Evolutionary conservation across 192 early-diverging fungal species (phyloP).

Genomic region (Funneliformis mosseae): DNA sequence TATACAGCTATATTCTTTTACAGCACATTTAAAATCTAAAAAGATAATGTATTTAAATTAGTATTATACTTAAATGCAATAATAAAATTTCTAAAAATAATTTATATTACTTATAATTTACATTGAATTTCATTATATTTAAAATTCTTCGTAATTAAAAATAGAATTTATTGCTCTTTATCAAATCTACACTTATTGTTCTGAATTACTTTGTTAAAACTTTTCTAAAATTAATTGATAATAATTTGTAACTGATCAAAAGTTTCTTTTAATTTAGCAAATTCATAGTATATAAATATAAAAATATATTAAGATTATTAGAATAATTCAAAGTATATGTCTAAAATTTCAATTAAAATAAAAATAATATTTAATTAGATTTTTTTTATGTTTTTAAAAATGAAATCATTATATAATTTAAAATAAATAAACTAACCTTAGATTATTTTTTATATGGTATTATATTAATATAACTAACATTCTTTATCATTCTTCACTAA

Average conservation of each 20-base stretch:
- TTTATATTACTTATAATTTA: neutral
- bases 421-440: neutral
- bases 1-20: neutral
- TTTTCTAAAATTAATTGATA: too few species aligned
- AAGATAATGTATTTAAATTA: neutral
- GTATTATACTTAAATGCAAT: neutral
- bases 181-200: neutral
- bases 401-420: too few species aligned
- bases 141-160: too few species aligned
- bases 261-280: too few species aligned
- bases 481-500: too few species aligned
- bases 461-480: conserved; percentile 21
- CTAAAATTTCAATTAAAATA: neutral
- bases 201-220: too few species aligned
- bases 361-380: too few species aligned
- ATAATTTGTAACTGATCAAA: neutral
- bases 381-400: too few species aligned
- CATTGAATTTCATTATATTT: neutral
- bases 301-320: too few species aligned
- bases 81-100: too few species aligned
- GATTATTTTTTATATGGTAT: neutral
- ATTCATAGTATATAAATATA: too few species aligned
- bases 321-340: too few species aligned
- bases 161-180: neutral
- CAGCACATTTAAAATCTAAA: neutral